Evolutionary conservation across 2,329 filamentous ascomycete genomes (phyloP).

Genomic region (Ascochyta clinopodiicola): DNA sequence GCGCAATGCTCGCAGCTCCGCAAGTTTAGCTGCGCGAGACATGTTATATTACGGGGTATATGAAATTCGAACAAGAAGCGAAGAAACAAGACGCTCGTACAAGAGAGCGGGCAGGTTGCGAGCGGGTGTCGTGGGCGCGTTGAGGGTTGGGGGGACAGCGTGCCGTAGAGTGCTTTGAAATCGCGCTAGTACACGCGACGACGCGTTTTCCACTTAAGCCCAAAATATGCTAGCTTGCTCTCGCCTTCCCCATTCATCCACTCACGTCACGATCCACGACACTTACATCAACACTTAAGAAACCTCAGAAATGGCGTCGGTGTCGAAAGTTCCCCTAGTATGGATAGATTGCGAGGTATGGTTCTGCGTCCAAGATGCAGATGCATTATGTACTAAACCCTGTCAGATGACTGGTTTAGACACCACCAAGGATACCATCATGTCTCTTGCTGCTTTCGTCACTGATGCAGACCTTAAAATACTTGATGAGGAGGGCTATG

Average conservation of each 20-base stretch:
- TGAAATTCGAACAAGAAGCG: slow-evolving; percentile 12
- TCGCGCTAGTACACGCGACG: slow-evolving; percentile 34
- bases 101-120: slow-evolving; percentile 16
- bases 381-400: slow-evolving; percentile 8
- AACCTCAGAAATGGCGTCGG: slow-evolving; percentile 52
- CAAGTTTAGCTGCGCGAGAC: slow-evolving; percentile 55
- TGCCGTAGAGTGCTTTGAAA: slow-evolving; percentile 13
- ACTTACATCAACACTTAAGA: slow-evolving; percentile 2
- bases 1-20: slow-evolving; percentile 83
- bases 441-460: slow-evolving; percentile 91
- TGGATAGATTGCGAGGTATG: slow-evolving; percentile 82
- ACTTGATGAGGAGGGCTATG: slow-evolving; percentile 78
- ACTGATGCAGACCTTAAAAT: slow-evolving; percentile 81
- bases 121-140: slow-evolving; percentile 27
- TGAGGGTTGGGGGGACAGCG: slow-evolving; percentile 31
- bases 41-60: slow-evolving; percentile 34
- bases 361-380: neutral
- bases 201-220: slow-evolving; percentile 17
- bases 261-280: slow-evolving; percentile 6
- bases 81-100: slow-evolving; percentile 21
- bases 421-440: slow-evolving; percentile 78
- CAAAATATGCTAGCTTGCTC: slow-evolving; percentile 6
- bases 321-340: slow-evolving; percentile 72
- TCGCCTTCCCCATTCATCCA: slow-evolving; percentile 4
- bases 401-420: slow-evolving; percentile 89